Base-by-base conservation (phyloP, 208 protist genomes). In the Vickermania ingenoplastis region DNA sequence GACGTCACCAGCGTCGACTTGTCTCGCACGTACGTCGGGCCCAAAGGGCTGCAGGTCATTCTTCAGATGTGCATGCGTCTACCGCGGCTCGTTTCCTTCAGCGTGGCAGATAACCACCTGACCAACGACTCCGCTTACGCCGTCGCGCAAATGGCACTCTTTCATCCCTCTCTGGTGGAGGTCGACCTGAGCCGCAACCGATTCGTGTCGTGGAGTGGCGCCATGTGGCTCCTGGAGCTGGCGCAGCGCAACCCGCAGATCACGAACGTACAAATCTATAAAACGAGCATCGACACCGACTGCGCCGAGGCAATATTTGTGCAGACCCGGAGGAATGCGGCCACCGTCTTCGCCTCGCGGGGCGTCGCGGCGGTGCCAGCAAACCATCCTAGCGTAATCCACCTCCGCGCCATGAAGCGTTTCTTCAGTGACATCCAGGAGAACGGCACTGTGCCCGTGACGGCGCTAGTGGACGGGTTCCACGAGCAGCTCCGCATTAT, bases 121-220 rank as follows among this genome's bases (percentile, higher is more conserved):
- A 73, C 24, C 24, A 94, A 94, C 64, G 67, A 87, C 14, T 71
- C 74, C 11, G 76, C 84, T 21, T 90, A 74, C 65, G 45, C 59
- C 56, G 25, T 94, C 0, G 73, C 75, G 28, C 67, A 77, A 30
- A 83, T 88, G 72, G 74, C 83, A 5, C 25, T 74, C 26, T 50
- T 59, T 29, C 86, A 94, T 57, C 81, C 80, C 1, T 25, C 59
- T 1, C 68, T 94, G 7, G 69, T 76, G 59, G 58, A 56, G 23
- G 58, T 94, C 23, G 81, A 91, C 36, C 65, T 91, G 17, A 75
- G 75, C 11, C 28, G 53, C 14, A 94, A 94, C 61, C 61, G 72
- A 41, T 73, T 63, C 57, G 74, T 94, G 13, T 89, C 86, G 22
- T 94, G 86, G 83, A 88, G 65, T 0, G 83, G 81, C 5, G 86